Evolutionary conservation across 768 basidiomycete species (phyloP), one percentile per base, ranked within the genome.

Genomic region (Russula olivacea): DNA sequence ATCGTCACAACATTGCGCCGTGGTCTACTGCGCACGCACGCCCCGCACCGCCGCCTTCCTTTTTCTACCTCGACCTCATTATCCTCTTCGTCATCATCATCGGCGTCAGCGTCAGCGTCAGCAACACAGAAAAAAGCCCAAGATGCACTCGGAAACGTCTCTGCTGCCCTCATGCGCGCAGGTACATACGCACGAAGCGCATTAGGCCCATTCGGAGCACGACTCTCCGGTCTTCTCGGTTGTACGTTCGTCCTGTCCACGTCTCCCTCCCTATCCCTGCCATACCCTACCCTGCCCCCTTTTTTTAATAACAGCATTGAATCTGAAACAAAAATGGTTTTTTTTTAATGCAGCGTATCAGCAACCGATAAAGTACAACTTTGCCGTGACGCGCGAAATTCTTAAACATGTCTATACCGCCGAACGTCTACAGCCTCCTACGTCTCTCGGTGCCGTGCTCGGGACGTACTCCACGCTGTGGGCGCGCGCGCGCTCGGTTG

Each of bases 341-440:
- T 14, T 40, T 17, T 5, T 40, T 40, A 8, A 2, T 60, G 43
- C 63, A 84, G 92, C 85, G 11, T 91, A 92, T 78, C 84, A 84
- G 64, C 80, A 89, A 70, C 91, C 91, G 5, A 71, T 93, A 40
- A 63, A 82, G 32, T 93, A 93, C 79, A 93, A 93, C 77, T 76
- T 89, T 32, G 72, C 86, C 58, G 90, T 95, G 53, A 78, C 83
- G 21, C 83, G 86, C 57, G 91, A 93, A 71, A 68, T 96, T 58
- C 72, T 77, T 65, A 81, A 80, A 72, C 80, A 81, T 66, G 76
- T 83, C 54, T 82, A 83, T 77, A 64, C 83, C 51, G 74, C 74
- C 38, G 81, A 82, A 71, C 76, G 77, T 59, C 74, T 90, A 59
- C 79, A 81, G 59, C 91, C 89, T 12, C 93, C 92, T 15, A 80